Evolutionary conservation across 768 basidiomycete species (phyloP), one percentile per base, ranked within the genome.

Genomic region (Vishniacozyma victoriae): DNA sequence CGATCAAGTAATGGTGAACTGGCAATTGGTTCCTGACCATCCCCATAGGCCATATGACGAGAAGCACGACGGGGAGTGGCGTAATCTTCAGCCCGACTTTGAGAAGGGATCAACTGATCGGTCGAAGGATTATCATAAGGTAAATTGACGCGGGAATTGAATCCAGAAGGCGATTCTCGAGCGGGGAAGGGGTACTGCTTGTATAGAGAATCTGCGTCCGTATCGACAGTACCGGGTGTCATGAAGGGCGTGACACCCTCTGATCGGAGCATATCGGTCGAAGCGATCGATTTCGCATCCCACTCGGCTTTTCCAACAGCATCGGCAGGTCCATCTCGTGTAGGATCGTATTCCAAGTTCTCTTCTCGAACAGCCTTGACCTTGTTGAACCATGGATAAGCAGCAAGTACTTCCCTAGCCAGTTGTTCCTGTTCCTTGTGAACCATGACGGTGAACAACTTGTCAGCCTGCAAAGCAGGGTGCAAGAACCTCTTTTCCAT

Each of bases 401-500:
- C 69, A 36, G 59, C 62, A 25, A 71, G 48, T 4, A 69, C 63
- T n/a, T 72, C 70, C 23, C 71, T 56, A 5, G 71, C 67, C 2
- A 74, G 55, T 4, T 55, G 44, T 45, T 75, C 73, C 48, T 74
- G 73, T 3, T 55, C 53, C 49, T 71, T 69, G 55, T 75, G 73
- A 44, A 75, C 73, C 54, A 76, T 72, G 54, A 74, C 54, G 0
- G 69, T 68, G 52, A 60, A 72, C 26, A 91, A 87, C 38, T 93
- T 77, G 44, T 92, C 88, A 12, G 79, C 73, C 57, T 90, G 82
- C 39, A 99, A 77, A 14, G 91, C 86, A 1, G 95, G 92, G 69
- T 99, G 95, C 1, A 92, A 87, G 74, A 97, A 99, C 23, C 93
- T 84, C 68, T 83, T 89, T 74, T 84, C 84, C 24, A 97, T 80